Conservation (phyloP, 2,329 filamentous ascomycete species). For the Paecilomyces formosus region DNA sequence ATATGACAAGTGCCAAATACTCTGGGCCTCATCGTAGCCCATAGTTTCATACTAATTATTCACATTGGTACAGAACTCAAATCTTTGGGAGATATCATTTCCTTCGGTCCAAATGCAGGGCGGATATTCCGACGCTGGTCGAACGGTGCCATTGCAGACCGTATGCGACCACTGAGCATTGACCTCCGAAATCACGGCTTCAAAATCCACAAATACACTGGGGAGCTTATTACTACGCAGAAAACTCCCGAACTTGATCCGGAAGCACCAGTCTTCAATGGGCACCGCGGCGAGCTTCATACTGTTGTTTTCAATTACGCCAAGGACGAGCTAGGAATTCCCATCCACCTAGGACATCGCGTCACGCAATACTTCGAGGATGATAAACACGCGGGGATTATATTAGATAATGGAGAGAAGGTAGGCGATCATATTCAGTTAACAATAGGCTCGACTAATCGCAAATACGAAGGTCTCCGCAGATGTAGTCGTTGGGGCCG, state of each 20-base stretch:
- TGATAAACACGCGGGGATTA: constrained; percentile 43
- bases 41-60: constrained; percentile 1
- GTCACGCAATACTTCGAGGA: constrained; percentile 52
- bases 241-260: constrained; percentile 35
- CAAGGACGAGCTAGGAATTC: constrained; percentile 46
- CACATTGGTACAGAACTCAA: constrained; percentile 41
- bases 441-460: no score
- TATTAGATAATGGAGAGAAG: constrained; percentile 42
- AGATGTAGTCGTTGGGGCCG: constrained; percentile 48
- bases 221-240: constrained; percentile 55
- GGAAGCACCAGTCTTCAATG: constrained; percentile 51
- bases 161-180: constrained; percentile 46
- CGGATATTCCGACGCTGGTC: constrained; percentile 56
- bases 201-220: constrained; percentile 56
- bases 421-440: no score
- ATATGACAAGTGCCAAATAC: not conserved
- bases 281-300: constrained; percentile 55
- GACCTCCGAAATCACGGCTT: constrained; percentile 49
- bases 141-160: constrained; percentile 40
- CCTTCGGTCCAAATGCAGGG: constrained; percentile 53
- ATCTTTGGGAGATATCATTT: constrained; percentile 55
- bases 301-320: constrained; percentile 53
- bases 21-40: not conserved
- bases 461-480: constrained; percentile 18
- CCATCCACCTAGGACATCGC: constrained; percentile 47